phyloP scores from a whole-genome alignment of 768 basidiomycete genomes.

The Trichaptum fuscoviolaceum region DNA sequence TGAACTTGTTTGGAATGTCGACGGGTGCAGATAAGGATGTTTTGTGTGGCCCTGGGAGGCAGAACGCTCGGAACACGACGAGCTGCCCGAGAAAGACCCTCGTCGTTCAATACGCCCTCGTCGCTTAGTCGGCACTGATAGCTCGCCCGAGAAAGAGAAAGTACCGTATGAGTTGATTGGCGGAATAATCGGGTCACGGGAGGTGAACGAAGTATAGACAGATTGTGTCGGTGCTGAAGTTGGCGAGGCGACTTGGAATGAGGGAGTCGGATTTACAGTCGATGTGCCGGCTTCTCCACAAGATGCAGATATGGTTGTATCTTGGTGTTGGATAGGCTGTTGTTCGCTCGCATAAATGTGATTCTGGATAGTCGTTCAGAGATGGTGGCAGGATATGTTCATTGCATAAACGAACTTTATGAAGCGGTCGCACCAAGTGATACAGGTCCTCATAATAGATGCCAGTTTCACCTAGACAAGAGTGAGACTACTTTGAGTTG shows the following conservation, averaged over 20 bases:
- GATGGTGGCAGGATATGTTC: neutral
- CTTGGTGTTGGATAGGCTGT: neutral
- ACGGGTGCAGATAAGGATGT: slow-evolving; percentile 36
- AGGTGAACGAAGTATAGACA: neutral
- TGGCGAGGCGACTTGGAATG: slow-evolving; percentile 7
- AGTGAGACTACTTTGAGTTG: neutral
- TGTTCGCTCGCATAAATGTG: slow-evolving; percentile 21
- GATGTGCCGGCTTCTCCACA: neutral
- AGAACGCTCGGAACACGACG: slow-evolving; percentile 8
- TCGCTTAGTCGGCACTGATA: slow-evolving; percentile 17
- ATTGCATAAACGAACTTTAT: slow-evolving; percentile 33
- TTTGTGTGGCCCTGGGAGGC: slow-evolving; percentile 15
- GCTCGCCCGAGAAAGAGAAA: slow-evolving; percentile 18
- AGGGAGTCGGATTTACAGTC: neutral
- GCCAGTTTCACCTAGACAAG: slow-evolving; percentile 47
- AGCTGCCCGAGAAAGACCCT: slow-evolving; percentile 14
- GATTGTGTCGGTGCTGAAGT: slow-evolving; percentile 4
- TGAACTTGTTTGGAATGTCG: slow-evolving; percentile 17
- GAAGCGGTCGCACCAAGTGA: slow-evolving; percentile 49
- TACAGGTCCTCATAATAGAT: slow-evolving; percentile 63
- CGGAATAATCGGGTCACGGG: slow-evolving; percentile 33
- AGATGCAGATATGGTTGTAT: neutral
- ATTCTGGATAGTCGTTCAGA: slow-evolving; percentile 24
- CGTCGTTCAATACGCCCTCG: slow-evolving; percentile 15
- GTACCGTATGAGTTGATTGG: slow-evolving; percentile 49